Percentiles rank a stretch among this genome's conserved stretches.
Conservation (phyloP, 2,329 filamentous ascomycete genomes). For the Diplodia corticola region DNA sequence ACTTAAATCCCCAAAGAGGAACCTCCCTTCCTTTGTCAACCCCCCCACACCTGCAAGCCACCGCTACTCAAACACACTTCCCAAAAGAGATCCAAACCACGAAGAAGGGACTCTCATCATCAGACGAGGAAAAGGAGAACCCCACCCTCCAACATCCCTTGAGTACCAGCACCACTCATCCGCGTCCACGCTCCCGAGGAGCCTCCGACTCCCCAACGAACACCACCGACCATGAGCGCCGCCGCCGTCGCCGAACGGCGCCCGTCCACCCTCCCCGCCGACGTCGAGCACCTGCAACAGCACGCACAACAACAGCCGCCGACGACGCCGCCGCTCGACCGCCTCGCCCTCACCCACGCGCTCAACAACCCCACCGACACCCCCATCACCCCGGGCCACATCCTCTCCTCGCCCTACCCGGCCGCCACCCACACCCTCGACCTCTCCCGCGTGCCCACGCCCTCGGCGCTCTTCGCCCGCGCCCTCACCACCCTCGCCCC, state of each 20-base stretch:
- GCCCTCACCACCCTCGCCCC: conserved; percentile 67
- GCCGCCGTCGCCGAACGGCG: not conserved
- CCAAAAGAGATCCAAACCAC: not conserved
- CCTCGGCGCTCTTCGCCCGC: conserved; percentile 69
- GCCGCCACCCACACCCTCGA: conserved; percentile 66
- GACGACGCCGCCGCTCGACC: conserved; percentile 34
- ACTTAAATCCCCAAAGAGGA: not conserved
- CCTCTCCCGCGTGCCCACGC: conserved; percentile 63
- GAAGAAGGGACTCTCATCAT: too few species aligned
- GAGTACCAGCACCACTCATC: not conserved
- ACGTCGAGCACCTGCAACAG: conserved; percentile 29
- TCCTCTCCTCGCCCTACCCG: conserved; percentile 2
- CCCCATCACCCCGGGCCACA: conserved; percentile 37
- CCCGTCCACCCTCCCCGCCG: conserved; percentile 27
- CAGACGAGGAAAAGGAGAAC: not conserved
- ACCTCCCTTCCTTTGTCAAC: not conserved
- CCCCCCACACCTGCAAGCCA: not conserved
- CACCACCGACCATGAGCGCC: not conserved
- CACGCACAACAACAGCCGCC: conserved; percentile 25
- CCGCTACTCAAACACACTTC: not conserved
- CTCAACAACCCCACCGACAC: not conserved
- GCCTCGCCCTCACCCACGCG: conserved; percentile 28
- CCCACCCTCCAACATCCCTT: not conserved
- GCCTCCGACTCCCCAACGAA: not conserved
- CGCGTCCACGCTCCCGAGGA: not conserved